phyloP scores from a whole-genome alignment of 1,139 yeast genomes.

The Debaryomycetaceae sp. region DNA sequence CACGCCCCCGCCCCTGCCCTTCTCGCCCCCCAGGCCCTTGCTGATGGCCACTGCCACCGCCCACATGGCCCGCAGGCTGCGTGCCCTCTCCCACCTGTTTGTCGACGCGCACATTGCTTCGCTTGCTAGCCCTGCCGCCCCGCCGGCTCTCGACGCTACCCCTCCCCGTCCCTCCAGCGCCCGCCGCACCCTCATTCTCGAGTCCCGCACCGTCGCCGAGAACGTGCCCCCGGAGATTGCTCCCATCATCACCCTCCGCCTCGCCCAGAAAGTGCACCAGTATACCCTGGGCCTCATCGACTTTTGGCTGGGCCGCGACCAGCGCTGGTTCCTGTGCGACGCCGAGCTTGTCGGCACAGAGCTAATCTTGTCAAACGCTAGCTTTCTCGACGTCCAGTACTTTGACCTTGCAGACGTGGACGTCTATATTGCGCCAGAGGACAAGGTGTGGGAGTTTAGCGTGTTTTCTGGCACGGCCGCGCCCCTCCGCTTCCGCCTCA shows the following conservation, averaged over 20 bases:
- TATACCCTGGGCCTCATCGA: conserved; percentile 25
- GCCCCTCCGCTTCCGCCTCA: neutral
- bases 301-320: conserved; percentile 12
- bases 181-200: neutral
- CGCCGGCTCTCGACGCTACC: conserved; percentile 5
- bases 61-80: neutral
- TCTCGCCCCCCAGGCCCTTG: neutral
- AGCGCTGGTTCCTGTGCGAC: conserved; percentile 27
- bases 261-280: conserved; percentile 30
- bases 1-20: neutral
- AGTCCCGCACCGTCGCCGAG: conserved; percentile 11
- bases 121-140: conserved; percentile 1
- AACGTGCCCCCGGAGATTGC: conserved; percentile 27
- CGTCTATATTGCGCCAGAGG: neutral
- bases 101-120: neutral
- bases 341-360: conserved; percentile 43
- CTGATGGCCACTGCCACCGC: neutral
- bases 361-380: conserved; percentile 9
- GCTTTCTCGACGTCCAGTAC: conserved; percentile 15
- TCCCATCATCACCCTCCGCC: conserved; percentile 31
- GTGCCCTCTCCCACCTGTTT: neutral
- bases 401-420: conserved; percentile 15
- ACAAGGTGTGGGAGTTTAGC: neutral
- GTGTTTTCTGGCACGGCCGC: neutral
- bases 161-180: conserved; percentile 1